Percentiles rank a stretch among this genome's conserved stretches.
Conservation (phyloP, 2,329 filamentous ascomycete genomes). For the Microsporum audouinii region DNA sequence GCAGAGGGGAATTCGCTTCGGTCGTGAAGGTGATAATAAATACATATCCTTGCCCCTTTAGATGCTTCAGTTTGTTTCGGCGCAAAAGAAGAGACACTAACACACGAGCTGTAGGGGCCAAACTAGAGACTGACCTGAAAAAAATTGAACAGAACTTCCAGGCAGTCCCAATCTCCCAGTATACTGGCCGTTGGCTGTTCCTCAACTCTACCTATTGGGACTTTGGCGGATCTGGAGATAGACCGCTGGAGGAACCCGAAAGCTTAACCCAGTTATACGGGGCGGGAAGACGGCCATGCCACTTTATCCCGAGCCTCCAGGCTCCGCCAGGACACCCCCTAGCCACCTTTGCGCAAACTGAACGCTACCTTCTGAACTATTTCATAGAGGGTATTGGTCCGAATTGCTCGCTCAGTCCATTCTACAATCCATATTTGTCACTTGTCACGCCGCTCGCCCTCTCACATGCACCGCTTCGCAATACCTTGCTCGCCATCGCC, state of each 20-base stretch:
- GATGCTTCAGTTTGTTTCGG: no score
- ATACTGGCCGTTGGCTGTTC: conserved; percentile 19
- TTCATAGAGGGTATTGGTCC: conserved; percentile 23
- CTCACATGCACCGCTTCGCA: conserved; percentile 16
- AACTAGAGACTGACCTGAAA: conserved; percentile 1
- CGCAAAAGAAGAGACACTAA: background rate
- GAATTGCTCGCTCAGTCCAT: conserved; percentile 21
- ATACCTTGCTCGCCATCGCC: conserved; percentile 22
- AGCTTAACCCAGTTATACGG: background rate
- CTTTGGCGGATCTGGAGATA: conserved; percentile 8
- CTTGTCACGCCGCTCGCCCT: conserved; percentile 19
- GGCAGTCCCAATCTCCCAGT: conserved; percentile 9
- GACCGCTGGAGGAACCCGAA: background rate
- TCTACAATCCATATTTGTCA: conserved; percentile 22
- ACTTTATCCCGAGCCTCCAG: background rate
- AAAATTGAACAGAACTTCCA: conserved; percentile 2
- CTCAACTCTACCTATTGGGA: conserved; percentile 19
- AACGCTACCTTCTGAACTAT: conserved; percentile 20
- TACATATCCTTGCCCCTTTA: no score
- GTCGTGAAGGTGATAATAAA: conserved; percentile 16
- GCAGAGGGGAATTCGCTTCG: conserved; percentile 21
- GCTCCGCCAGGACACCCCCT: conserved; percentile 12
- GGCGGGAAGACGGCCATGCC: background rate
- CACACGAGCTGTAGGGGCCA: conserved; percentile 1
- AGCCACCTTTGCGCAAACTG: conserved; percentile 8